Evolutionary conservation across 2,329 filamentous ascomycete genomes (phyloP).

Genomic region (Colletotrichum cordylinicola): DNA sequence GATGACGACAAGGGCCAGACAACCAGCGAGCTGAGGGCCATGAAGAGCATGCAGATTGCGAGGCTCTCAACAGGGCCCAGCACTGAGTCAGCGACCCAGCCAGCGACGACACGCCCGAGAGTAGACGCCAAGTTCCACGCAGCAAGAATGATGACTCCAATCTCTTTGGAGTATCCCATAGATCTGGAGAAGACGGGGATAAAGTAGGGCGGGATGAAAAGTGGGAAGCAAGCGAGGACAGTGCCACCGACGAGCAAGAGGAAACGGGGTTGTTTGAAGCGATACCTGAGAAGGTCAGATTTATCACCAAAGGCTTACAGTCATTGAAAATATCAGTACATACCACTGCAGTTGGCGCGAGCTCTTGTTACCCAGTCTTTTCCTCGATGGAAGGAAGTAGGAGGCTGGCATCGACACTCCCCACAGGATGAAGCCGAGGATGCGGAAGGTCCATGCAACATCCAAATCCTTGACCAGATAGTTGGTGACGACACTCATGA

Average conservation of each 20-base stretch:
- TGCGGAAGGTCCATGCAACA: conserved; percentile 31
- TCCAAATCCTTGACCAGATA: conserved; percentile 27
- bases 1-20: conserved; percentile 31
- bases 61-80: conserved; percentile 32
- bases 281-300: conserved; percentile 24
- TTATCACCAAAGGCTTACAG: no score
- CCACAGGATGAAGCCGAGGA: conserved; percentile 31
- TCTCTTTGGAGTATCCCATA: conserved; percentile 25
- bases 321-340: not conserved
- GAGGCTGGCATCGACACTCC: conserved; percentile 31
- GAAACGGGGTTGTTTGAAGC: conserved; percentile 28
- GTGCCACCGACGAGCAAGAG: conserved; percentile 28
- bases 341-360: conserved; percentile 28
- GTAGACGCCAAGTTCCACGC: conserved; percentile 33
- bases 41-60: conserved; percentile 28
- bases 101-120: conserved; percentile 29
- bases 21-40: conserved; percentile 27
- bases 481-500: conserved; percentile 29
- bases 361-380: not conserved
- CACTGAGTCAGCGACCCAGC: conserved; percentile 29
- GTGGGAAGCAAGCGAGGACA: conserved; percentile 28
- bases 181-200: conserved; percentile 31
- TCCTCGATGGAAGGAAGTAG: conserved; percentile 20
- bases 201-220: conserved; percentile 34
- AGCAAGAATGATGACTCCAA: conserved; percentile 26